Conservation (phyloP, 2,329 filamentous ascomycete genomes). For the Acrocalymma vagum region DNA sequence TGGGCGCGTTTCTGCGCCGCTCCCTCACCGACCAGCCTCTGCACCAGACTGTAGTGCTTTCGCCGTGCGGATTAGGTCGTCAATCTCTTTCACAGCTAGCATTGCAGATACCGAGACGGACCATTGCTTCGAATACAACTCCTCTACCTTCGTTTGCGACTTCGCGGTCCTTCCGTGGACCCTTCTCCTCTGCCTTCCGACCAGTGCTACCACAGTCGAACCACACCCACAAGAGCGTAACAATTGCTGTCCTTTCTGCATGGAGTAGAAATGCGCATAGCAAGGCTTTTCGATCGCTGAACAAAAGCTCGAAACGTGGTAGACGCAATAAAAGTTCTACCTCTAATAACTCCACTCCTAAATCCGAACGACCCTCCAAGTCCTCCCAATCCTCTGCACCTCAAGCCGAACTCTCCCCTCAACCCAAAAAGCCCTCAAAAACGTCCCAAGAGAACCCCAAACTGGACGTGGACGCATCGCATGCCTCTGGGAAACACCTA, state of each 20-base stretch:
- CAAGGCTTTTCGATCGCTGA: constrained; percentile 22
- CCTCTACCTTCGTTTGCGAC: constrained; percentile 8
- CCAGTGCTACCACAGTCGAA: constrained; percentile 12
- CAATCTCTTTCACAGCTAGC: constrained; percentile 16
- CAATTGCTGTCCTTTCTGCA: constrained; percentile 33
- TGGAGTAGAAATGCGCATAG: constrained; percentile 41
- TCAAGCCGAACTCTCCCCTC: constrained; percentile 40
- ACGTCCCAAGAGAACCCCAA: constrained; percentile 26
- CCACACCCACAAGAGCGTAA: constrained; percentile 28
- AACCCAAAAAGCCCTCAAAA: constrained; percentile 33
- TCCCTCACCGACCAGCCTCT: constrained; percentile 36
- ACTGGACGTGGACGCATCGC: constrained; percentile 26
- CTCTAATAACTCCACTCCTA: constrained; percentile 31
- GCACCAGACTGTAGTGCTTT: constrained; percentile 21
- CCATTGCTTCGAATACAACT: constrained; percentile 16
- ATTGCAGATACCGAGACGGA: constrained; percentile 14
- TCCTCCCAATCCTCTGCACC: constrained; percentile 27
- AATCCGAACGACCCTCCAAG: constrained; percentile 23
- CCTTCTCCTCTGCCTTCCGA: constrained; percentile 16
- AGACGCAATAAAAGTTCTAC: constrained; percentile 49
- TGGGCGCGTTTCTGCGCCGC: constrained; percentile 45
- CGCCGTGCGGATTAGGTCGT: constrained; percentile 18
- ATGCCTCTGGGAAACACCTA: constrained; percentile 53
- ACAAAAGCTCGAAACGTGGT: constrained; percentile 21
- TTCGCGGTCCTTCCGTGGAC: constrained; percentile 21